Conservation (phyloP, 352 stramenopile genomes). For the Phytophthora cactorum region DNA sequence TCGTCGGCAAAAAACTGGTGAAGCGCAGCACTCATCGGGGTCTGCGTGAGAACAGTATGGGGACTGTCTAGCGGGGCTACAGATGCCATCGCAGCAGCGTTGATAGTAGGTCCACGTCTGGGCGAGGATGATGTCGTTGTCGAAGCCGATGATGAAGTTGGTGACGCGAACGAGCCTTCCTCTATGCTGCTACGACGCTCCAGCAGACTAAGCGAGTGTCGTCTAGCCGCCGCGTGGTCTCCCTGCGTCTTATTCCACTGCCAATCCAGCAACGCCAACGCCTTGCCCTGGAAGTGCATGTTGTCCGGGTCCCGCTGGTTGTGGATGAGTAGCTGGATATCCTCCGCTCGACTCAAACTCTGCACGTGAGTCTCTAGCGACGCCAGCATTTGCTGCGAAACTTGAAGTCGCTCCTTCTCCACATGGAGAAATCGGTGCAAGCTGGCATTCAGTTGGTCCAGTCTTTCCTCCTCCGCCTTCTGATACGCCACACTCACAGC, state of each 20-base stretch:
- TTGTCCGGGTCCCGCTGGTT: constrained; percentile 86
- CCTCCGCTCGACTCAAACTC: constrained; percentile 70
- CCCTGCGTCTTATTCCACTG: constrained; percentile 72
- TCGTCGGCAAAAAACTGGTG: constrained; percentile 60
- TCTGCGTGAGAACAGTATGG: constrained; percentile 59
- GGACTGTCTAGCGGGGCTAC: constrained; percentile 34
- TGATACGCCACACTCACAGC: constrained; percentile 88
- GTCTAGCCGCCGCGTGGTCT: constrained; percentile 25
- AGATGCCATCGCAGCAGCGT: constrained; percentile 10
- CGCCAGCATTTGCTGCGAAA: constrained; percentile 62
- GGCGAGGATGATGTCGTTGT: constrained; percentile 24
- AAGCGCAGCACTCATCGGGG: constrained; percentile 60
- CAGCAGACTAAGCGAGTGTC: constrained; percentile 28
- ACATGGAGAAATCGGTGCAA: constrained; percentile 77
- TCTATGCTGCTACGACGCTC: constrained; percentile 39
- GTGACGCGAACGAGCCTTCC: constrained; percentile 21
- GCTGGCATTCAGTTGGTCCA: constrained; percentile 79
- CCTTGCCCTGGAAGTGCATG: constrained; percentile 89
- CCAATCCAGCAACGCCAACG: constrained; percentile 86
- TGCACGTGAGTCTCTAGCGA: constrained; percentile 66
- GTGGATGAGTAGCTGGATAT: constrained; percentile 87
- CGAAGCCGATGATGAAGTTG: constrained; percentile 31
- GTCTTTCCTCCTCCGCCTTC: constrained; percentile 81
- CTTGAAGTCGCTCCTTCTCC: constrained; percentile 76
- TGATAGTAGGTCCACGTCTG: constrained; percentile 3